Evolutionary conservation across 192 early-diverging fungal genomes (phyloP).

Genomic region (Backusella luteola): DNA sequence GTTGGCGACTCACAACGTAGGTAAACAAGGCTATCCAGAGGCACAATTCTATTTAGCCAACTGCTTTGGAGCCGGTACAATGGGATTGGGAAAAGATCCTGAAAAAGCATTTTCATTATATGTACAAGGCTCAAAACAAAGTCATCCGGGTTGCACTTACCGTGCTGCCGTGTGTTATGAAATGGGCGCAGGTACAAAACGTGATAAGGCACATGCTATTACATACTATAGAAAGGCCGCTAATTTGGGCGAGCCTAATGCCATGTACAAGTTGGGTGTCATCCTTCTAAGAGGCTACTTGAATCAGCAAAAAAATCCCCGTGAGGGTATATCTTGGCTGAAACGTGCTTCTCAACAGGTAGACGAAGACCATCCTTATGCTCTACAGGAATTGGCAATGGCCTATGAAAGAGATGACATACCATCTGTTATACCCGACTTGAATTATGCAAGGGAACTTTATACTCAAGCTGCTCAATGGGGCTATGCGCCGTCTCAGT

Average conservation of each 20-base stretch:
- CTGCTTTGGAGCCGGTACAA: constrained; percentile 81
- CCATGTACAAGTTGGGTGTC: constrained; percentile 98
- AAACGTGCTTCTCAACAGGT: constrained; percentile 88
- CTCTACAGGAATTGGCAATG: constrained; percentile 90
- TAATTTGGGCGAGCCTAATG: constrained; percentile 81
- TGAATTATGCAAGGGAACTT: constrained; percentile 83
- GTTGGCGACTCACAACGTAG: constrained; percentile 70
- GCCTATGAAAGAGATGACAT: constrained; percentile 78
- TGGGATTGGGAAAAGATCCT: constrained; percentile 79
- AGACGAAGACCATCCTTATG: constrained; percentile 89
- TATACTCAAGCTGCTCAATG: constrained; percentile 92
- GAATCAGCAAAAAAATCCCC: constrained; percentile 69
- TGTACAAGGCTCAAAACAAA: constrained; percentile 89
- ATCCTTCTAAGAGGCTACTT: constrained; percentile 86
- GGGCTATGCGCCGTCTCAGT: constrained; percentile 91
- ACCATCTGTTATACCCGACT: constrained; percentile 74
- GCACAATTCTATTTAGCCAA: constrained; percentile 94
- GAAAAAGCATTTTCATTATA: constrained; percentile 91
- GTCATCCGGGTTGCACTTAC: constrained; percentile 89
- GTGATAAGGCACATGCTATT: constrained; percentile 76
- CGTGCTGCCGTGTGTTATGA: constrained; percentile 97
- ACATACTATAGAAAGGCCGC: constrained; percentile 96
- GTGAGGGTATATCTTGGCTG: constrained; percentile 94
- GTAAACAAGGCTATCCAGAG: constrained; percentile 80
- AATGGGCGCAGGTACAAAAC: constrained; percentile 87